These are phyloP conservation scores for Talaromyces trachyspermus DNA, from an alignment of 495 filamentous ascomycete species.

Conservation along the genomic window DNA sequence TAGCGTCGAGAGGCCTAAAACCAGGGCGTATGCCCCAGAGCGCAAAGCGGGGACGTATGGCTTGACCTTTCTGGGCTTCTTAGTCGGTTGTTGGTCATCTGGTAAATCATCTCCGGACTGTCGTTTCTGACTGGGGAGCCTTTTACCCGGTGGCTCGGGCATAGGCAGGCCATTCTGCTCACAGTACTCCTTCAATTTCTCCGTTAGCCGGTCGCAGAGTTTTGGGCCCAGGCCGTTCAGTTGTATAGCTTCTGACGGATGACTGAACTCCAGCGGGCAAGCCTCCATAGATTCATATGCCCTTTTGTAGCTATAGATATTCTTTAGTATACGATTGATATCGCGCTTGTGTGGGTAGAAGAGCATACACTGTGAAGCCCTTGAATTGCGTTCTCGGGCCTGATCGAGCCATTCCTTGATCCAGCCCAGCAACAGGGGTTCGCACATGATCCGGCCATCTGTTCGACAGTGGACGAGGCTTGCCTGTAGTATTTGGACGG, in stretches of 20 bases:
- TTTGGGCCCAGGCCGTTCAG: slow-evolving; percentile 67
- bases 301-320: slow-evolving; percentile 54
- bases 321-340: slow-evolving; percentile 8
- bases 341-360: neutral
- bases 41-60: slow-evolving; percentile 65
- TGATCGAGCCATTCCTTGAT: slow-evolving; percentile 76
- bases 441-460: slow-evolving; percentile 46
- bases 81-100: slow-evolving; percentile 38
- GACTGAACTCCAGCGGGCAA: slow-evolving; percentile 65
- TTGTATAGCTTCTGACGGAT: slow-evolving; percentile 67
- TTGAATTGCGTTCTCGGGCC: slow-evolving; percentile 66
- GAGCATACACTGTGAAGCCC: slow-evolving; percentile 50
- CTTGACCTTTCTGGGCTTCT: slow-evolving; percentile 57
- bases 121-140: slow-evolving; percentile 35
- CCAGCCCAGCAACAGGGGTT: slow-evolving; percentile 73
- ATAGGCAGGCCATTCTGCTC: slow-evolving; percentile 61
- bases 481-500: neutral
- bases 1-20: slow-evolving; percentile 57
- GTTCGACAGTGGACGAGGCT: neutral
- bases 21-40: slow-evolving; percentile 67
- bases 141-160: slow-evolving; percentile 48
- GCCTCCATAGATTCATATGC: slow-evolving; percentile 76
- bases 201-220: slow-evolving; percentile 61
- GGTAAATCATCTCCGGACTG: slow-evolving; percentile 33
- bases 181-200: slow-evolving; percentile 61